These are phyloP conservation scores for Coemansia sp. DNA, from an alignment of 371 early-diverging fungal genomes.

Conservation along the genomic window DNA sequence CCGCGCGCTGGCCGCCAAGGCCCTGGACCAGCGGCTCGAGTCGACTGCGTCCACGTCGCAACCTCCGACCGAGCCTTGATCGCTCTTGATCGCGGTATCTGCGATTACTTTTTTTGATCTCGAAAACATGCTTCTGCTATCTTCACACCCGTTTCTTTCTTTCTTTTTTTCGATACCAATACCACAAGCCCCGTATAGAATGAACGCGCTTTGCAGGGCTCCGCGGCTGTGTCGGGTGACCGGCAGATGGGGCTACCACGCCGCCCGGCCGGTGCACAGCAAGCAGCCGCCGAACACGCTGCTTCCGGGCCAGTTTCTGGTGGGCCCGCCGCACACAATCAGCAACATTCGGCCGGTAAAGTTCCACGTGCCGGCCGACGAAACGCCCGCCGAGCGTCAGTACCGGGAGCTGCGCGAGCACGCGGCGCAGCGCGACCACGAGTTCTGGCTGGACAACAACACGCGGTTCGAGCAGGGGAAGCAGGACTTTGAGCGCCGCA, in stretches of 20 bases:
- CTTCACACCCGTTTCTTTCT: background rate
- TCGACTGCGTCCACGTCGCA: background rate
- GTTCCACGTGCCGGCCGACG: conserved; percentile 61
- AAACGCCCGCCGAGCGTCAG: conserved; percentile 56
- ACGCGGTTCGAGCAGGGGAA: conserved; percentile 64
- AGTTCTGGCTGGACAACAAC: conserved; percentile 79
- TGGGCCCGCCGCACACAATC: conserved; percentile 69
- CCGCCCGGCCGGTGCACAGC: background rate
- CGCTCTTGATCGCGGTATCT: background rate
- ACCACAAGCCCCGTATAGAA: too few species aligned
- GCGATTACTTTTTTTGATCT: too few species aligned
- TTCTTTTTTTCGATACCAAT: background rate
- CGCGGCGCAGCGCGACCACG: conserved; percentile 64
- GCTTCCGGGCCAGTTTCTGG: conserved; percentile 53
- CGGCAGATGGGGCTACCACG: background rate
- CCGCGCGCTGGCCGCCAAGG: conserved; percentile 42
- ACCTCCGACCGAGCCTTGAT: background rate
- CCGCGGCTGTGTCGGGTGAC: too few species aligned
- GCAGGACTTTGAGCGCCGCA: conserved; percentile 61
- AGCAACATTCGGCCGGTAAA: conserved; percentile 71
- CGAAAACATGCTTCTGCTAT: background rate
- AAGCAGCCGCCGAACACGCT: conserved; percentile 19
- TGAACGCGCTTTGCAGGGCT: too few species aligned
- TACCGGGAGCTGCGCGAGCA: conserved; percentile 60
- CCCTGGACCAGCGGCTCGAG: conserved; percentile 31